Base-by-base conservation (phyloP, 2,329 filamentous ascomycete species). In the Fusarium nisikadoi region DNA sequence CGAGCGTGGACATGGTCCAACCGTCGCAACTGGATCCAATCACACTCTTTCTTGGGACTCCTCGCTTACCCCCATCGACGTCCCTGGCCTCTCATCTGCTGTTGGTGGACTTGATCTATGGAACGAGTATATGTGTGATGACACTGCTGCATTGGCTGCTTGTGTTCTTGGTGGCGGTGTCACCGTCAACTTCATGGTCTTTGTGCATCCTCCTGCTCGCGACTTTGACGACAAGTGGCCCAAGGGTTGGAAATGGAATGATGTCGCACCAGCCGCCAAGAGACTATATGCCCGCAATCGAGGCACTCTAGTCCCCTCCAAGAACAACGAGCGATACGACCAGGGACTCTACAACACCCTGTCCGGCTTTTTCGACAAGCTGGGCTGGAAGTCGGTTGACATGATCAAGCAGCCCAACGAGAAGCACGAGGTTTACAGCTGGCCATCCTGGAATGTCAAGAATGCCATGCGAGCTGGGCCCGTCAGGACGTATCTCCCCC, bases 141-240 rank as follows among this genome's bases (percentile, higher is more conserved):
- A 76, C 42, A 76, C 73, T 3, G 43, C 73, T 2, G 74, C 62
- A 17, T 36, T 90, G 16, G 91, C 90, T 20, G 73, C 73, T n/a
- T 93, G 91, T 71, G 86, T 93, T 49, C 86, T 93, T 6, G 91
- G 91, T 45, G 91, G 91, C 62, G 89, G 89, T 23, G 87, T 88
- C 29, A 89, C 89, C 27, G 84, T 92, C 72, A 93, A 93, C 75
- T 88, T 89, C 56, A 90, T 89, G 42, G 83, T 93, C 23, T 92
- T 90, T 87, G 91, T 89, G 86, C 90, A 89, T 82, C 87, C 92
- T 1, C 87, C 90, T 53, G 84, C 86, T 8, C 79, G 83, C 16
- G 92, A 94, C 78, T 94, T 91, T 84, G 42, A 62, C 36, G 85
- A 88, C 77, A 91, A 91, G 78, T 94, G 92, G 82, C 92, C 92